These are phyloP conservation scores for Penstemon davidsonii DNA, from an alignment of 257 asterid species.

Conservation along the genomic window DNA sequence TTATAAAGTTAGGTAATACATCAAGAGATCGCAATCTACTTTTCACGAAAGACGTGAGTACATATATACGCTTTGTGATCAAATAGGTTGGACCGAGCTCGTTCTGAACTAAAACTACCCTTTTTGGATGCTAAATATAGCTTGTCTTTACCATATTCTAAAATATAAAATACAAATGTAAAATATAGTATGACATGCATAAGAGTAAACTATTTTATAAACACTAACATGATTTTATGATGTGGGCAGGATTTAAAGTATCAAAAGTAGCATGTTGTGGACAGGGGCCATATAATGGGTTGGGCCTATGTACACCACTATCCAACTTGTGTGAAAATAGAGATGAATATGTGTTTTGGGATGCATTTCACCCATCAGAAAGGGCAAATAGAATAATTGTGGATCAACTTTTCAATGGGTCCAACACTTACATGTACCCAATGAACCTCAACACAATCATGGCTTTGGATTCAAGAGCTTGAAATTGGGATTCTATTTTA, in stretches of 20 bases:
- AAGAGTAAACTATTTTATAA: no score
- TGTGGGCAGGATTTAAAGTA: slow-evolving; percentile 54
- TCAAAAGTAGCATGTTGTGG: slow-evolving; percentile 92
- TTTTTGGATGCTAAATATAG: no score
- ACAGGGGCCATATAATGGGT: slow-evolving; percentile 87
- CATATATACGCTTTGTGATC: no score
- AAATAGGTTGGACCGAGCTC: no score
- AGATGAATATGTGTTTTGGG: slow-evolving; percentile 76
- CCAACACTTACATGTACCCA: slow-evolving; percentile 65
- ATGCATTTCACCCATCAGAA: slow-evolving; percentile 81
- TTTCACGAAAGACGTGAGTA: no score
- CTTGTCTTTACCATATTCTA: no score
- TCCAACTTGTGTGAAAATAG: slow-evolving; percentile 75
- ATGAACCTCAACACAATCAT: slow-evolving; percentile 77
- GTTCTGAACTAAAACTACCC: no score
- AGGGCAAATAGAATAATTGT: slow-evolving; percentile 76
- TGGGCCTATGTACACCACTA: slow-evolving; percentile 73
- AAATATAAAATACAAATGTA: no score
- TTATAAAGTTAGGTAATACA: no score
- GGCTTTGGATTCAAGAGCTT: slow-evolving; percentile 49
- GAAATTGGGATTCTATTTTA: slow-evolving; percentile 3
- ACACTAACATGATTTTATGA: not conserved
- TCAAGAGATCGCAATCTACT: no score
- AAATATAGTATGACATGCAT: no score
- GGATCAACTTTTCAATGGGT: slow-evolving; percentile 52